phyloP scores from a whole-genome alignment of 495 filamentous ascomycete genomes.

The Xylaria intraflava region DNA sequence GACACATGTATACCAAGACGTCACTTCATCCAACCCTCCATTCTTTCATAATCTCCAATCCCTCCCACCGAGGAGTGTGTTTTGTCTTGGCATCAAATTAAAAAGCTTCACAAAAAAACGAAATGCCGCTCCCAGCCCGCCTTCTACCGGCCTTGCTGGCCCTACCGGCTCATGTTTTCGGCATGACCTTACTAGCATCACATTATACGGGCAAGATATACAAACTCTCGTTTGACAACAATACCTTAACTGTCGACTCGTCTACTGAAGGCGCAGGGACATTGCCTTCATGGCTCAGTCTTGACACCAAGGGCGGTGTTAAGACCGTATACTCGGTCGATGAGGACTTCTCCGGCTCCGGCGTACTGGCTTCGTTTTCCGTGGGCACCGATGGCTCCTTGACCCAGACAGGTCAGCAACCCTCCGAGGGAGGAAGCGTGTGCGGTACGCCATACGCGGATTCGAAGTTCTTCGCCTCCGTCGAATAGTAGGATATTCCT shows the following conservation, averaged over 20 bases:
- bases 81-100: neutral
- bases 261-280: slow-evolving; percentile 29
- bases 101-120: neutral
- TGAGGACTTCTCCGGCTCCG: slow-evolving; percentile 41
- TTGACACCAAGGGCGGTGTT: slow-evolving; percentile 33
- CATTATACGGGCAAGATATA: slow-evolving; percentile 39
- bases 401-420: slow-evolving; percentile 27
- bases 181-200: slow-evolving; percentile 34
- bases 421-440: slow-evolving; percentile 35
- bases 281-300: slow-evolving; percentile 51
- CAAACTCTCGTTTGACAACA: slow-evolving; percentile 29
- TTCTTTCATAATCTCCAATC: neutral
- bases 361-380: slow-evolving; percentile 37
- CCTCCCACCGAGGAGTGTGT: neutral
- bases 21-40: slow-evolving; percentile 5
- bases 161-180: slow-evolving; percentile 26
- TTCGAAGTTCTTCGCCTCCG: slow-evolving; percentile 38
- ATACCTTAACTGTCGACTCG: slow-evolving; percentile 26
- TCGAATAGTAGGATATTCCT: slow-evolving; percentile 38
- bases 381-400: slow-evolving; percentile 33
- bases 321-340: slow-evolving; percentile 55
- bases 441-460: slow-evolving; percentile 36
- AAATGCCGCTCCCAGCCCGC: slow-evolving; percentile 24
- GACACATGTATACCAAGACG: slow-evolving; percentile 6
- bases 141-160: slow-evolving; percentile 22